Evolutionary conservation across 352 stramenopile species (phyloP), one percentile per base, ranked within the genome.

Genomic region (Pythium dissotocum): DNA sequence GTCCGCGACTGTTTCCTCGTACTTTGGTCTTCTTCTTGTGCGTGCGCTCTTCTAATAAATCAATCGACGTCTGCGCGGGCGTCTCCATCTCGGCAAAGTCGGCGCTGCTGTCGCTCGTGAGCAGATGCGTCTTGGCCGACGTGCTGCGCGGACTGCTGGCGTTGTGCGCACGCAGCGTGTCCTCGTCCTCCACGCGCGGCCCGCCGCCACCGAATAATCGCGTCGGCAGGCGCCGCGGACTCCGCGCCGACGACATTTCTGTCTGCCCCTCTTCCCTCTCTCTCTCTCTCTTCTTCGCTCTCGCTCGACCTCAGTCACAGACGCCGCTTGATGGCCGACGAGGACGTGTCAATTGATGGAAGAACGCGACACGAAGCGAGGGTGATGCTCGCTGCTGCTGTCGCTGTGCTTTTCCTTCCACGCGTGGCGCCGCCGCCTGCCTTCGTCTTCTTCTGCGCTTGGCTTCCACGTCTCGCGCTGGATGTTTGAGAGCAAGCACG

Each of bases 131-230:
- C 54, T 57, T 66, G 66, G 55, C 70, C 48, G 63, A 75, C 40
- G 67, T 75, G n/a, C 44, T 62, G 58, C 51, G 72, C 61, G 61
- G 70, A 75, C 30, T 69, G 21, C 58, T 74, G 69, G 61, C 70
- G 61, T 56, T 65, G 28, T 74, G 36, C 28, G 61, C 32, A 24
- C 75, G 71, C 28, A 88, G 62, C 48, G 78, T 63, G 36, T 78
- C 72, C 21, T 88, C 68, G 72, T 88, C 78, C 56, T 90, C 79
- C 13, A 86, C 77, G 54, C 79, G 75, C 61, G 69, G 72, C 24
- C 77, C 77, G 64, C 76, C 77, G 30, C 78, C 78, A 61, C 77
- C 79, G 32, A 87, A 90, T 26, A 85, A 58, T 30, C 82, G 82
- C 58, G 46, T 61, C 1, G 52, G 59, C 32, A 63, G 67, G 65